A percentile compares a stretch with the other conserved stretches of the same genome.
These are phyloP conservation scores for Boletellus ananas DNA, from an alignment of 768 basidiomycete genomes.

Conservation along the genomic window DNA sequence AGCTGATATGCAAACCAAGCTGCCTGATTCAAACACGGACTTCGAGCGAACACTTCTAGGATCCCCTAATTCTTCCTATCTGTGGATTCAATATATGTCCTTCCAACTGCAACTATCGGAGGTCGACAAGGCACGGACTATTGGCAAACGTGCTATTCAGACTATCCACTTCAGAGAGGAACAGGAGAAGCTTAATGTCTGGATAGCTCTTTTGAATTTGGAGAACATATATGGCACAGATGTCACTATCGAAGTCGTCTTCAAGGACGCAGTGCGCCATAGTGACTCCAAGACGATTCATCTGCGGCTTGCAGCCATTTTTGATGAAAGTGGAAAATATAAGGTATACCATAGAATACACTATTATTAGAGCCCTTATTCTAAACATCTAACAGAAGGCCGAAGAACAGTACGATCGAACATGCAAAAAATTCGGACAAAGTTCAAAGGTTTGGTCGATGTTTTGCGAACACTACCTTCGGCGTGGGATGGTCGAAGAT, in stretches of 20 bases:
- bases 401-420: slow-evolving; percentile 86
- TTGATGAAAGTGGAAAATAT: slow-evolving; percentile 77
- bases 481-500: slow-evolving; percentile 67
- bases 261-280: slow-evolving; percentile 84
- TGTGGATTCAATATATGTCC: slow-evolving; percentile 99
- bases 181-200: slow-evolving; percentile 92
- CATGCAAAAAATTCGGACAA: slow-evolving; percentile 90
- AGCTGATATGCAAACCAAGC: slow-evolving; percentile 79
- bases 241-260: slow-evolving; percentile 69
- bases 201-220: slow-evolving; percentile 94
- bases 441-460: slow-evolving; percentile 94
- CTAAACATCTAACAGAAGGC: slow-evolving; percentile 56
- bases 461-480: slow-evolving; percentile 80
- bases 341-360: slow-evolving; percentile 48
- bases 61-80: slow-evolving; percentile 93
- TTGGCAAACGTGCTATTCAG: slow-evolving; percentile 77
- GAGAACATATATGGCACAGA: slow-evolving; percentile 92
- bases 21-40: slow-evolving; percentile 88
- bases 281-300: slow-evolving; percentile 94
- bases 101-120: slow-evolving; percentile 97
- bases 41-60: slow-evolving; percentile 92
- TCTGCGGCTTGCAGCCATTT: slow-evolving; percentile 77
- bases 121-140: slow-evolving; percentile 88
- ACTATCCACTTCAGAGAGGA: slow-evolving; percentile 96
- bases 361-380: background rate